These are phyloP conservation scores for Neonectria magnoliae DNA, from an alignment of 2,329 filamentous ascomycete genomes.

Conservation along the genomic window DNA sequence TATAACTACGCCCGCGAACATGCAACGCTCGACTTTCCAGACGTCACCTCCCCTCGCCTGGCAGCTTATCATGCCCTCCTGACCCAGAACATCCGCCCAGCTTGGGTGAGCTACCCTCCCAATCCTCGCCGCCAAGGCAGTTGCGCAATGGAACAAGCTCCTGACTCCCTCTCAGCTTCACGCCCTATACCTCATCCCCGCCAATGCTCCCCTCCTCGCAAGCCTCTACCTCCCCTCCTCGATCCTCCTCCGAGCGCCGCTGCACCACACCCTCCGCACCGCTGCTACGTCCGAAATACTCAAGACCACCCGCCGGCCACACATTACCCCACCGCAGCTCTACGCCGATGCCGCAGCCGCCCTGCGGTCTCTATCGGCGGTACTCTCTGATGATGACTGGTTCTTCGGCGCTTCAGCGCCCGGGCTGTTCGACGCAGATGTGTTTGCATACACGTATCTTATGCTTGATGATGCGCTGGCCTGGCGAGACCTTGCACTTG, in stretches of 20 bases:
- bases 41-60: conserved; percentile 65
- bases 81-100: conserved; percentile 80
- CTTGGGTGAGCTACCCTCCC: conserved; percentile 71
- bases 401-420: conserved; percentile 65
- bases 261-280: conserved; percentile 72
- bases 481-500: conserved; percentile 73
- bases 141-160: not conserved
- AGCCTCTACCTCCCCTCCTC: conserved; percentile 78
- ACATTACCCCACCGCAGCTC: conserved; percentile 49
- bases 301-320: conserved; percentile 61
- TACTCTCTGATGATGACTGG: conserved; percentile 56
- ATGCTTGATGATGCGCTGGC: conserved; percentile 71
- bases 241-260: conserved; percentile 69
- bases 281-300: conserved; percentile 81
- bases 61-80: conserved; percentile 84
- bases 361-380: conserved; percentile 56
- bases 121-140: not conserved
- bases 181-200: conserved; percentile 78
- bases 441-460: conserved; percentile 91
- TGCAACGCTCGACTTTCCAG: conserved; percentile 51
- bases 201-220: conserved; percentile 75
- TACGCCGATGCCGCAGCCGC: conserved; percentile 57
- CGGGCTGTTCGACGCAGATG: conserved; percentile 83
- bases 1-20: conserved; percentile 72
- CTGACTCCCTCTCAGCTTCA: conserved; percentile 67